Base-by-base conservation (phyloP, 2,329 filamentous ascomycete genomes). In the Scedosporium apiospermum region DNA sequence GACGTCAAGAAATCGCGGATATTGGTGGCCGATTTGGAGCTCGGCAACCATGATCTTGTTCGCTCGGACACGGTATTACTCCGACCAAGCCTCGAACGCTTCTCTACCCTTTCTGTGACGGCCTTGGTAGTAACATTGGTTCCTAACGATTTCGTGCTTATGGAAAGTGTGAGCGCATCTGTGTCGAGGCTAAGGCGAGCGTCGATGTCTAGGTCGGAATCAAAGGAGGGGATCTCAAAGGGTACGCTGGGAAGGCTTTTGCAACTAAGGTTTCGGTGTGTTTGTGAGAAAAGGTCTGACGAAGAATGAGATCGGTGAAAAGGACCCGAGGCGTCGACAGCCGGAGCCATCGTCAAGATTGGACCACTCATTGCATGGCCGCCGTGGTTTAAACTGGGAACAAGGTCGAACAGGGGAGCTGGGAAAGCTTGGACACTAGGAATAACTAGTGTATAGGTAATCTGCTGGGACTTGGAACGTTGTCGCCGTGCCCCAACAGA, bases 211-310 rank as follows among this genome's bases (percentile, higher is more conserved):
- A 77, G 73, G 65, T 76, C 76, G 67, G 80, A 75, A 65, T 83
- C 78, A 70, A 85, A 80, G 0, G 79, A 78, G 44, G 81, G 78
- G 41, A 85, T 72, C 63, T 82, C 80, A 70, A 83, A 82, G 63
- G 73, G 70, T 14, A 78, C 72, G 44, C 62, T 58, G 55, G 63
- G 41, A 6, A 59, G 30, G 57, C 57, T 49, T 30, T 59, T 60
- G 18, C 38, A 26, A 12, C 38, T 51, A 23, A 77, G 69, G 62
- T 67, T 72, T 49, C 75, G 74, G 75, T 67, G 63, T 65, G 72
- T 67, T 75, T 75, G 65, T 63, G 65, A 44, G 41, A 51, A 46
- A 61, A 74, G 64, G 26, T 74, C 67, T 18, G 72, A 69, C 60
- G 68, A 72, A n/a, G 73, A 73, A 64, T 72, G 71, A 53, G 75